Percentiles rank a stretch among this genome's conserved stretches.
phyloP scores from a whole-genome alignment of 176 grass and related monocot genomes.

The Panicum miliaceum region DNA sequence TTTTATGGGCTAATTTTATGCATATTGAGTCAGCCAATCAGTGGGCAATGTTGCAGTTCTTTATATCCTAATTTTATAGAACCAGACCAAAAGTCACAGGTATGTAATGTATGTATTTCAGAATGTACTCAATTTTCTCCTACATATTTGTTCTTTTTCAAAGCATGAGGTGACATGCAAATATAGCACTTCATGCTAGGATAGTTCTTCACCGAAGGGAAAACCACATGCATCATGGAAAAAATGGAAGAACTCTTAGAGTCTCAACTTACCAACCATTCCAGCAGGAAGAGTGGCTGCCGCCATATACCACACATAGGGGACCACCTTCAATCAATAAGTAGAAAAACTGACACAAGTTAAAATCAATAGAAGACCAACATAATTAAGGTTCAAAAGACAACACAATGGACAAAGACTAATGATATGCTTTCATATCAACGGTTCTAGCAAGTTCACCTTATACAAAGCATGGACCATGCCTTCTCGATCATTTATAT shows the following conservation, averaged over 20 bases:
- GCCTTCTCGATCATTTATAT: conserved; percentile 48
- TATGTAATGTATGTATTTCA: background rate
- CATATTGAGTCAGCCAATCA: background rate
- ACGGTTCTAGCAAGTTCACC: conserved; percentile 31
- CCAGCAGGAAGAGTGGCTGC: conserved; percentile 73
- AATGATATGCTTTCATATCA: conserved; percentile 15
- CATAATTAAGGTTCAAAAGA: background rate
- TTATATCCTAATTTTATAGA: conserved; percentile 2
- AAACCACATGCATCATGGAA: background rate
- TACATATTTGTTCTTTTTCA: conserved; percentile 2
- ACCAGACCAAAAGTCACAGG: background rate
- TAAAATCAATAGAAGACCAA: background rate
- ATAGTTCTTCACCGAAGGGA: background rate
- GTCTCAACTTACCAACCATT: conserved; percentile 60
- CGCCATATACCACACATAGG: conserved; percentile 84
- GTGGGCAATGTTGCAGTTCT: background rate
- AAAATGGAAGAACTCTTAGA: background rate
- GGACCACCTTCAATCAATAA: conserved; percentile 62
- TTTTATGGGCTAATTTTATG: background rate
- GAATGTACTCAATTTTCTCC: background rate
- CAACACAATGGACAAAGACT: background rate
- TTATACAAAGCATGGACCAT: conserved; percentile 63
- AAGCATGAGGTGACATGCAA: conserved; percentile 4
- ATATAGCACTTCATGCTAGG: background rate
- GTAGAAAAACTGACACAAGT: background rate